Conservation (phyloP, 768 basidiomycete genomes). For the Fomitopsis serialis region DNA sequence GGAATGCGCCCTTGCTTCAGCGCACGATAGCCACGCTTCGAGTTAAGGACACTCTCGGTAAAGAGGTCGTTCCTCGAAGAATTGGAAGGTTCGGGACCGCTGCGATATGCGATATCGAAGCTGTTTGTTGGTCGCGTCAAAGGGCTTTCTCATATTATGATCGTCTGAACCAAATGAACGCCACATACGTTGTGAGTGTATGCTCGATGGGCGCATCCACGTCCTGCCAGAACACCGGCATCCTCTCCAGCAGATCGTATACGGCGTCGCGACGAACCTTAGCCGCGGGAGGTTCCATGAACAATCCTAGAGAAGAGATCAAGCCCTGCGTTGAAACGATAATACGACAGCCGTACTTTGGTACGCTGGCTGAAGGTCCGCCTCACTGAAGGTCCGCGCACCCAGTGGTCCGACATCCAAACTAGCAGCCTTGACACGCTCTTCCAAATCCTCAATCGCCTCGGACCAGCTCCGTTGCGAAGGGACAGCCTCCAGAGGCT, state of each 20-base stretch:
- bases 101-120: conserved; percentile 55
- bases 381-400: conserved; percentile 36
- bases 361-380: conserved; percentile 50
- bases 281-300: conserved; percentile 5
- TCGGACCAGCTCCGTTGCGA: conserved; percentile 27
- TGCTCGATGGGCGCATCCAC: conserved; percentile 42
- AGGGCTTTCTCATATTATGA: too few relatives aligned
- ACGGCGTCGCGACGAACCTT: conserved; percentile 32
- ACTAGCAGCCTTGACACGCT: conserved; percentile 18
- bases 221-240: conserved; percentile 55
- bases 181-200: conserved; percentile 54
- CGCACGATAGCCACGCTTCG: conserved; percentile 46
- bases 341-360: conserved; percentile 34
- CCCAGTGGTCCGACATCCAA: conserved; percentile 41
- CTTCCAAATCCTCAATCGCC: conserved; percentile 34
- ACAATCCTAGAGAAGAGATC: background rate
- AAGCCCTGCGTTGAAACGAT: background rate
- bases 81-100: conserved; percentile 41
- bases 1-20: conserved; percentile 45
- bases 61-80: conserved; percentile 53
- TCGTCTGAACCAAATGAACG: background rate
- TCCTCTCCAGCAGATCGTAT: conserved; percentile 44
- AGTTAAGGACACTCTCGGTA: conserved; percentile 46
- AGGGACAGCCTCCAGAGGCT: background rate
- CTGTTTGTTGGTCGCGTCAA: too few relatives aligned